These are phyloP conservation scores for Lanmaoa pseudosensibilis DNA, from an alignment of 768 basidiomycete species.

Conservation along the genomic window DNA sequence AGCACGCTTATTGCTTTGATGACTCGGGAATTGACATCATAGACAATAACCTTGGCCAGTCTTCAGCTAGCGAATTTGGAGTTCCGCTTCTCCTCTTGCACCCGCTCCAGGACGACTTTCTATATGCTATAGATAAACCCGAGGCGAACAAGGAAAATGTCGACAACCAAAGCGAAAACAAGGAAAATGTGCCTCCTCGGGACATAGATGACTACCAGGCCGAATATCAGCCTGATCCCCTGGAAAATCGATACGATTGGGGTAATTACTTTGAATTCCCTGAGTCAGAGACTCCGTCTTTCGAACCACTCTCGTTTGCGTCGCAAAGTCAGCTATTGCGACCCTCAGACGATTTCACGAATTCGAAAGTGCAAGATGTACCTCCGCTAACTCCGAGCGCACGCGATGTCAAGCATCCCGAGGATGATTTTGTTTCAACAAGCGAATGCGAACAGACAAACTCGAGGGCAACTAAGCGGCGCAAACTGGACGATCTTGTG, in stretches of 20 bases:
- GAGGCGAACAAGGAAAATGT: slow-evolving; percentile 17
- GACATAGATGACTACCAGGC: background rate
- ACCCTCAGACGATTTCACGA: slow-evolving; percentile 1
- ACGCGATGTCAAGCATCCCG: background rate
- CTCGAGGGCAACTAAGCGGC: slow-evolving; percentile 19
- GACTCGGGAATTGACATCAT: slow-evolving; percentile 16
- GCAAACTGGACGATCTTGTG: slow-evolving; percentile 26
- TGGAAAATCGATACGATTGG: slow-evolving; percentile 20
- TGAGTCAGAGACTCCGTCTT: slow-evolving; percentile 17
- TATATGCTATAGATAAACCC: background rate
- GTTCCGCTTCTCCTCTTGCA: background rate
- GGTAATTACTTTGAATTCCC: slow-evolving; percentile 24
- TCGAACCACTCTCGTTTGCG: slow-evolving; percentile 27
- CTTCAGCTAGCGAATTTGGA: slow-evolving; percentile 7
- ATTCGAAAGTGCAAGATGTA: slow-evolving; percentile 2
- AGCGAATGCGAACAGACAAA: slow-evolving; percentile 1
- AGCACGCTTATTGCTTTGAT: slow-evolving; percentile 7
- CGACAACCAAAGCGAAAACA: slow-evolving; percentile 12
- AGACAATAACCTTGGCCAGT: slow-evolving; percentile 4
- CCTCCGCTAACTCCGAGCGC: slow-evolving; percentile 6
- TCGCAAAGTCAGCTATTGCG: slow-evolving; percentile 18
- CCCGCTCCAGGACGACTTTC: slow-evolving; percentile 10
- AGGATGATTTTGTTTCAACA: background rate
- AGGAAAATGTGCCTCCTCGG: slow-evolving; percentile 17
- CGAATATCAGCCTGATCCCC: background rate